These are phyloP conservation scores for Cantharellus anzutake DNA, from an alignment of 768 basidiomycete genomes.

Conservation along the genomic window DNA sequence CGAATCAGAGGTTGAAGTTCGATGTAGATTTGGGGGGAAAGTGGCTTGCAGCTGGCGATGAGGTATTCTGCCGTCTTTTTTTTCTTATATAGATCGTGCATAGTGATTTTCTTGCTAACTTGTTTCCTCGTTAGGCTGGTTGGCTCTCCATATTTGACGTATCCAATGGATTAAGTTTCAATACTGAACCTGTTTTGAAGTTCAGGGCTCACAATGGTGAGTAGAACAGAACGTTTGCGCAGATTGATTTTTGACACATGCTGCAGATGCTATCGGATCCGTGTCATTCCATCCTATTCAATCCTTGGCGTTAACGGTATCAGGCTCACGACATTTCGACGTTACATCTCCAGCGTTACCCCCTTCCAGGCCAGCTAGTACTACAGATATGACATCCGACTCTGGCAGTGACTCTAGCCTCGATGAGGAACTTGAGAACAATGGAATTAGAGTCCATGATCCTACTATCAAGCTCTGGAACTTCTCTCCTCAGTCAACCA, in stretches of 20 bases:
- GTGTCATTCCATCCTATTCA: constrained; percentile 52
- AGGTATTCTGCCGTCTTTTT: constrained; percentile 22
- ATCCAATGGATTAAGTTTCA: neutral
- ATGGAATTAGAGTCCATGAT: neutral
- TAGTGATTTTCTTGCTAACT: neutral
- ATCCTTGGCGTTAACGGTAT: constrained; percentile 39
- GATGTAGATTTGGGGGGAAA: constrained; percentile 53
- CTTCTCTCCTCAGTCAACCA: neutral
- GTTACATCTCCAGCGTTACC: neutral
- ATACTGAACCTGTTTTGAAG: constrained; percentile 15
- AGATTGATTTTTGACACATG: neutral
- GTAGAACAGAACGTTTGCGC: constrained; percentile 6
- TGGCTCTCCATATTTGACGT: constrained; percentile 41
- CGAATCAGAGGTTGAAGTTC: constrained; percentile 67
- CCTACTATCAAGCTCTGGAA: neutral
- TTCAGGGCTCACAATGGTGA: constrained; percentile 42
- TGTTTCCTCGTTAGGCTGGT: constrained; percentile 28
- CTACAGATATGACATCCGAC: neutral
- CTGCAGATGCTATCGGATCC: constrained; percentile 50
- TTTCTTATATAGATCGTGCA: neutral
- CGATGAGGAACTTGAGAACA: neutral
- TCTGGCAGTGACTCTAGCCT: neutral
- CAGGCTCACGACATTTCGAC: constrained; percentile 61
- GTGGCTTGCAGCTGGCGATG: constrained; percentile 45
- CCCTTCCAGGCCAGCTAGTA: neutral